Conservation (phyloP, 371 early-diverging fungal species). For the Chytridium lagenaria region DNA sequence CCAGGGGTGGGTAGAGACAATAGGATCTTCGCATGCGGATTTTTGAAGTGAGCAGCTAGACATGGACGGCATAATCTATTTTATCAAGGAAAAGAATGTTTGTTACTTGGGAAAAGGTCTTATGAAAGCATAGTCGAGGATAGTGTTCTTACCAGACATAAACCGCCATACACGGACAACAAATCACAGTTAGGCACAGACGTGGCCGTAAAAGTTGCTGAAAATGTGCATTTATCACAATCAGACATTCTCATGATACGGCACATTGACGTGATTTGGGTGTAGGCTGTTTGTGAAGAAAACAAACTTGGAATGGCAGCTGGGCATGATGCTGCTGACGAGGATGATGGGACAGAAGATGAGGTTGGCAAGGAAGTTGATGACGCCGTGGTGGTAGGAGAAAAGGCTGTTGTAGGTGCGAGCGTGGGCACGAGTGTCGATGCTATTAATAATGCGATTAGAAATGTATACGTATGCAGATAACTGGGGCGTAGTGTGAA, state of each 20-base stretch:
- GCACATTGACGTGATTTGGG: not conserved
- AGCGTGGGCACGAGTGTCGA: too few relatives aligned
- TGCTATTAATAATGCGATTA: too few relatives aligned
- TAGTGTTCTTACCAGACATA: not conserved
- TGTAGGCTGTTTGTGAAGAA: not conserved
- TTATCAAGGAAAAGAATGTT: not conserved
- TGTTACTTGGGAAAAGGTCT: not conserved
- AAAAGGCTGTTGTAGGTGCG: too few relatives aligned
- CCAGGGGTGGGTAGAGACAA: slow-evolving; percentile 8
- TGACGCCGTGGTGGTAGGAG: not conserved
- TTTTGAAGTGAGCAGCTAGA: not conserved
- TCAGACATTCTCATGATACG: not conserved
- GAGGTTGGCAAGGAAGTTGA: not conserved
- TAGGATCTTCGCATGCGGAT: not conserved
- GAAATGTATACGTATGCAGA: too few relatives aligned
- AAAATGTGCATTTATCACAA: not conserved
- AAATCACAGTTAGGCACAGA: not conserved
- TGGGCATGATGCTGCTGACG: not conserved
- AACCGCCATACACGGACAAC: not conserved
- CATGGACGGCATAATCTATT: slow-evolving; percentile 14
- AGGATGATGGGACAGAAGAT: not conserved
- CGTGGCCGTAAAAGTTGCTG: not conserved
- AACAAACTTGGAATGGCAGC: not conserved
- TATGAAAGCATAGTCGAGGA: not conserved
- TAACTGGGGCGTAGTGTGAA: too few relatives aligned